phyloP scores from a whole-genome alignment of 2,329 filamentous ascomycete genomes.

The Simplicillium sp. region DNA sequence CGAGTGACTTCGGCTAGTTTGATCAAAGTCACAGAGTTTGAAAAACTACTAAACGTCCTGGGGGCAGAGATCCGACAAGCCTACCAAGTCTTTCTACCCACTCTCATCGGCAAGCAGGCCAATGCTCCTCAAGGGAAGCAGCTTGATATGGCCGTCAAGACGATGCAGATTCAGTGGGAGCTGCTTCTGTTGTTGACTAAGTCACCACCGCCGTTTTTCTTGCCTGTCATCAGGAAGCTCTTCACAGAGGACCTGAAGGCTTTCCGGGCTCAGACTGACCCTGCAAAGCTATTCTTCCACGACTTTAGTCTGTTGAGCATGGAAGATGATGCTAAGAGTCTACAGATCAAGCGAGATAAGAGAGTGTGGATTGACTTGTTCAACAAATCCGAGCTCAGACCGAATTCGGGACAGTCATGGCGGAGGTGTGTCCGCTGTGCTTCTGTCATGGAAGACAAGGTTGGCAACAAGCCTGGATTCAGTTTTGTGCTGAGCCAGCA shows the following conservation, averaged over 20 bases:
- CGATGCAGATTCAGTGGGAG: slow-evolving; percentile 39
- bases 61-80: slow-evolving; percentile 38
- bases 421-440: slow-evolving; percentile 45
- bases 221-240: slow-evolving; percentile 53
- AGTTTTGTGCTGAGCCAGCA: slow-evolving; percentile 46
- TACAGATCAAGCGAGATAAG: slow-evolving; percentile 25
- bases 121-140: slow-evolving; percentile 33
- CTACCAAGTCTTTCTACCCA: slow-evolving; percentile 36
- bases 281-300: slow-evolving; percentile 60
- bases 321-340: slow-evolving; percentile 42
- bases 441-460: slow-evolving; percentile 55
- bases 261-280: slow-evolving; percentile 52
- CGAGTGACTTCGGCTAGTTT: slow-evolving; percentile 38
- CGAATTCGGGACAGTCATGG: slow-evolving; percentile 18
- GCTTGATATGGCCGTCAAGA: slow-evolving; percentile 33
- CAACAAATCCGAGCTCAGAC: slow-evolving; percentile 43
- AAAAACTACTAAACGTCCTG: slow-evolving; percentile 46
- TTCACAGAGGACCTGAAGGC: slow-evolving; percentile 50
- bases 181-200: slow-evolving; percentile 40
- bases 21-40: slow-evolving; percentile 51
- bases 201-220: slow-evolving; percentile 35
- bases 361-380: slow-evolving; percentile 44
- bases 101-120: slow-evolving; percentile 34
- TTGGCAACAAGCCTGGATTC: slow-evolving; percentile 35
- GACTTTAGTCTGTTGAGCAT: slow-evolving; percentile 63